Evolutionary conservation across 805 yeast genomes (phyloP).

Genomic region (Suhomyces sp.): DNA sequence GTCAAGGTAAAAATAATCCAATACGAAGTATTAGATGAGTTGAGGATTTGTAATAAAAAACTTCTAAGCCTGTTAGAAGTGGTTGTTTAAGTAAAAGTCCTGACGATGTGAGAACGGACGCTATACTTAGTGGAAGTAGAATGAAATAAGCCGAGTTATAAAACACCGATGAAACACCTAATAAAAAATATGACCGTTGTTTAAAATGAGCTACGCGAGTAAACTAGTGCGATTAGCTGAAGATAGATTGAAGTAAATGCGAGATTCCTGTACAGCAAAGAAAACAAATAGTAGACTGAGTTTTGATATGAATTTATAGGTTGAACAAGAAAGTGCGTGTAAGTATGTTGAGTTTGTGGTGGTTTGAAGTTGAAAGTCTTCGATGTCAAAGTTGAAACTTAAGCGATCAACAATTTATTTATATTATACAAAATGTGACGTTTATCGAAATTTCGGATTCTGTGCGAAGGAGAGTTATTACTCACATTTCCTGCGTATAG

Average conservation of each 20-base stretch:
- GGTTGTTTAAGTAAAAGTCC: background rate
- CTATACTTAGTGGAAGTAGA: background rate
- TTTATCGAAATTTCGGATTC: background rate
- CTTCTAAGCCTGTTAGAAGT: background rate
- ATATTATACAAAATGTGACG: background rate
- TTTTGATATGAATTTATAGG: background rate
- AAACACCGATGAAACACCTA: background rate
- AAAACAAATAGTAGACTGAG: background rate
- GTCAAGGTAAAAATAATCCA: background rate
- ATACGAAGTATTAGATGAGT: background rate
- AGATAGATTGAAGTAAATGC: background rate
- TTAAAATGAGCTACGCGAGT: background rate
- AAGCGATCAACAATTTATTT: background rate
- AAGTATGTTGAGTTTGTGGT: background rate
- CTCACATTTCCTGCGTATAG: conserved; percentile 1
- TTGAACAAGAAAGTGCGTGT: background rate
- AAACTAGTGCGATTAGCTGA: background rate
- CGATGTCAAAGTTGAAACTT: background rate
- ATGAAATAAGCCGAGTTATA: background rate
- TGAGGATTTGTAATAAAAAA: background rate
- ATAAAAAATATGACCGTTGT: background rate
- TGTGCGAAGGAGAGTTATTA: background rate
- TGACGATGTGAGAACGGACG: background rate
- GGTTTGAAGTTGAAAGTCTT: background rate
- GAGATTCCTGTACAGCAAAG: background rate